Conservation (phyloP, 140 eudicot genomes). For the Bidens hawaiensis region DNA sequence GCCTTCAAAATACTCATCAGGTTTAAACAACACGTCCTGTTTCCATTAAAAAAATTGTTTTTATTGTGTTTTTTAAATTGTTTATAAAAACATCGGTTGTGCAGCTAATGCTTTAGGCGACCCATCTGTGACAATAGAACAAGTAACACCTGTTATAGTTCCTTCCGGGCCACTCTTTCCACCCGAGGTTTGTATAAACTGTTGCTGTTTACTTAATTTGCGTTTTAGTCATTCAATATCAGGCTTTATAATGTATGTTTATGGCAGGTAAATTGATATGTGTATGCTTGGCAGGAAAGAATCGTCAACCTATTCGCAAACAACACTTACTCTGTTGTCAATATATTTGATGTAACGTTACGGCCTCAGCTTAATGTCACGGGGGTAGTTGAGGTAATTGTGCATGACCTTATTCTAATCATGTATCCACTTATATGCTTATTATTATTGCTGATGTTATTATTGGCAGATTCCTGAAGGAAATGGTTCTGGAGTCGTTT, state of each 20-base stretch:
- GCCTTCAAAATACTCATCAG: slow-evolving; percentile 80
- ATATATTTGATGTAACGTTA: slow-evolving; percentile 94
- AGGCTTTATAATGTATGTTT: slow-evolving; percentile 16
- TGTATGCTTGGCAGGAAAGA: slow-evolving; percentile 86
- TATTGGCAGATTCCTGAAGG: slow-evolving; percentile 90
- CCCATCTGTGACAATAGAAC: slow-evolving; percentile 86
- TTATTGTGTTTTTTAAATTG: background rate
- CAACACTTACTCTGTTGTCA: slow-evolving; percentile 92
- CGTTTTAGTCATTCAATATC: slow-evolving; percentile 6
- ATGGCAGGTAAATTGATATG: slow-evolving; percentile 60
- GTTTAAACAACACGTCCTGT: slow-evolving; percentile 42
- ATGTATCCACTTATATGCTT: background rate
- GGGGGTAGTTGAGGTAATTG: slow-evolving; percentile 91
- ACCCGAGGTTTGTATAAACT: slow-evolving; percentile 62
- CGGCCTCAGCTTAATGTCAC: slow-evolving; percentile 93
- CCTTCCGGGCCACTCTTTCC: slow-evolving; percentile 86
- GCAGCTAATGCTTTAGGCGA: slow-evolving; percentile 92
- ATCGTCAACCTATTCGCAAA: slow-evolving; percentile 80
- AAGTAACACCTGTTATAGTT: slow-evolving; percentile 78
- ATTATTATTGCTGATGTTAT: background rate
- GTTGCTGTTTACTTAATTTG: slow-evolving; percentile 8
- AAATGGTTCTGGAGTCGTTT: slow-evolving; percentile 97
- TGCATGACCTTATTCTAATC: background rate
- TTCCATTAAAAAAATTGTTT: background rate
- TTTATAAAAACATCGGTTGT: slow-evolving; percentile 3